Percentiles rank a stretch among this genome's conserved stretches.
These are phyloP conservation scores for Millerozyma miso DNA, from an alignment of 805 yeast species.

Conservation along the genomic window DNA sequence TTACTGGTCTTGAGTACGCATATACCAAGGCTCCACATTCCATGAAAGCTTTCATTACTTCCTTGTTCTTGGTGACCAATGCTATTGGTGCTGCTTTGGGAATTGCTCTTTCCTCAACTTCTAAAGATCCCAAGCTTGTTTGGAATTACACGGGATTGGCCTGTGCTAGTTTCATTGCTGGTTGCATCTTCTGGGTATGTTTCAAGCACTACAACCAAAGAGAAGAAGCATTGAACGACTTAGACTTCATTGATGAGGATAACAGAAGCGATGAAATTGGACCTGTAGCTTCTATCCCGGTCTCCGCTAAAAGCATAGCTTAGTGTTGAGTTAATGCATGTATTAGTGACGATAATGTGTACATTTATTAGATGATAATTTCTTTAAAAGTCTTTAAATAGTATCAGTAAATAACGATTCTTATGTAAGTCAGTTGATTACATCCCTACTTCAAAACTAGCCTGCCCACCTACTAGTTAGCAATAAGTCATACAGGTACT, in stretches of 20 bases:
- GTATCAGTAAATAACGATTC: too few species aligned
- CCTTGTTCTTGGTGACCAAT: slow-evolving; percentile 61
- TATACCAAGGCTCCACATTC: slow-evolving; percentile 75
- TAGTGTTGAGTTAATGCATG: slow-evolving; percentile 1
- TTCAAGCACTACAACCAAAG: slow-evolving; percentile 51
- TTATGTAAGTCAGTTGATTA: too few species aligned
- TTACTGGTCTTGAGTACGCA: slow-evolving; percentile 81
- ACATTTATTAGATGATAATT: too few species aligned
- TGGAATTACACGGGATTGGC: slow-evolving; percentile 69
- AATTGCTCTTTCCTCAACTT: slow-evolving; percentile 63
- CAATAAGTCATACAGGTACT: too few species aligned
- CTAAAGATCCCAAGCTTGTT: slow-evolving; percentile 64
- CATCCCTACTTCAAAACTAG: too few species aligned
- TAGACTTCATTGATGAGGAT: slow-evolving; percentile 34
- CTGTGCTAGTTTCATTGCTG: slow-evolving; percentile 54
- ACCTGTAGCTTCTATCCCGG: slow-evolving; percentile 16
- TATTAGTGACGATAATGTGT: background rate
- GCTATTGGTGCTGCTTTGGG: slow-evolving; percentile 80
- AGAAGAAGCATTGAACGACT: slow-evolving; percentile 55
- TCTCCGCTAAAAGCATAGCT: slow-evolving; percentile 15
- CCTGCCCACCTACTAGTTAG: too few species aligned
- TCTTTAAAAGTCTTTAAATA: too few species aligned
- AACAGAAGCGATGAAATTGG: slow-evolving; percentile 5
- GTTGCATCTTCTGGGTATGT: slow-evolving; percentile 56
- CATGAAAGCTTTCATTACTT: slow-evolving; percentile 64